Conservation (phyloP, 768 basidiomycete species). For the Nevesoporus exiguus region DNA sequence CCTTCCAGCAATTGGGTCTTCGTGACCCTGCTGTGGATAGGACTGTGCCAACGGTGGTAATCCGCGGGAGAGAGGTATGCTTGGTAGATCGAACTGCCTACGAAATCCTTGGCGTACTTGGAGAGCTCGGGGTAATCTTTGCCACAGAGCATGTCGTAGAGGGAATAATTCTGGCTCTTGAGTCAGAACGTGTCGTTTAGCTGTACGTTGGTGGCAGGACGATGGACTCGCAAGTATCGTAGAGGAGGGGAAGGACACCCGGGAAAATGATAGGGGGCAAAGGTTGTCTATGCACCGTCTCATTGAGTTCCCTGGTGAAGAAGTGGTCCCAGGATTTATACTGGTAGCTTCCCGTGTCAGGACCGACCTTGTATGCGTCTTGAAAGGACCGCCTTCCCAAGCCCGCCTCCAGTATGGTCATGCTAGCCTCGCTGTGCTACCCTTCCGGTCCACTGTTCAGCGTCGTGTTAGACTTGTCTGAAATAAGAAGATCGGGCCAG, state of each 20-base stretch:
- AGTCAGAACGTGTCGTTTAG: conserved; percentile 51
- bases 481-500: background rate
- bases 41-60: conserved; percentile 63
- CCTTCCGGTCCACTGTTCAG: background rate
- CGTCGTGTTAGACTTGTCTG: background rate
- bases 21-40: conserved; percentile 30
- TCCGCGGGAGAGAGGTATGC: conserved; percentile 50
- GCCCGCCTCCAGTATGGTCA: background rate
- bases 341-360: background rate
- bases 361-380: background rate
- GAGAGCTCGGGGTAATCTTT: background rate
- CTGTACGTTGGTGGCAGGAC: conserved; percentile 40
- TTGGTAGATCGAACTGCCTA: conserved; percentile 50
- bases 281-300: too few species aligned
- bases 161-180: conserved; percentile 56
- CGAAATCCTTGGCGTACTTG: conserved; percentile 28
- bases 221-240: conserved; percentile 52
- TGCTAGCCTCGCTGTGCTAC: background rate
- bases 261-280: background rate
- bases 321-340: conserved; percentile 47
- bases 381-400: background rate
- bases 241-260: conserved; percentile 28
- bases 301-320: conserved; percentile 38
- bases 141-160: conserved; percentile 48
- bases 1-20: background rate